Evolutionary conservation across 106 monocot genomes (phyloP), one percentile per base, ranked within the genome.

Genomic region (Apostasia shenzhenica): DNA sequence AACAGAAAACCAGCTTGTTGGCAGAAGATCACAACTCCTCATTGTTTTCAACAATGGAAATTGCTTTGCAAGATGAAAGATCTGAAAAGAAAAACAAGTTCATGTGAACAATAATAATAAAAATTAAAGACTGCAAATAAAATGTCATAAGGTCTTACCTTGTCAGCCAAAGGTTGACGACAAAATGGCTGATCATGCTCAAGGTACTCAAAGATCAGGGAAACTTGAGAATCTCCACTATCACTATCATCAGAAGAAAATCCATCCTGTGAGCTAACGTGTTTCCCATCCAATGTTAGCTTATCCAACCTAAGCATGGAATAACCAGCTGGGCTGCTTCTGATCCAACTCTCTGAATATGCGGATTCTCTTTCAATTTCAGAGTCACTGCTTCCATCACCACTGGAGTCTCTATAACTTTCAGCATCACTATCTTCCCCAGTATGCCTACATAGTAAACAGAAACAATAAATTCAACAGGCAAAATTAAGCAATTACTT

Each of bases 1-100:
- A 76, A 91, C 86, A 75, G 86, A 89, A 59, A 91, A 73, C 91
- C 91, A 91, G 69, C 91, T 91, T 9, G 78, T 37, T 41, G 91
- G 82, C 48, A 76, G 72, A 58, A 91, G 68, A 75, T 91, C 86
- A 76, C 91, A 83, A 70, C 91, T 91, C 76, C 69, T 79, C 56
- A 81, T 46, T 10, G 86, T 82, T 72, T 51, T 81, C 59, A 91
- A 61, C 57, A 63, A 69, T 43, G 91, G 84, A 62, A 84, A 84
- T 10, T 8, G 48, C 4, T 70, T 57, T 47, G 90, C 81, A 78
- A 90, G 86, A 76, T 76, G 70, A 13, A 63, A 71, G 54, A 90
- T 73, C 90, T 90, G 78, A 39, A 59, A 43, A 38, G 41, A 67
- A 51, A 26, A 45, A 10, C 57, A 68, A 72, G 42, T 3, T 11